Conservation (phyloP, 2,329 filamentous ascomycete genomes). For the Verticillium isaacii region DNA sequence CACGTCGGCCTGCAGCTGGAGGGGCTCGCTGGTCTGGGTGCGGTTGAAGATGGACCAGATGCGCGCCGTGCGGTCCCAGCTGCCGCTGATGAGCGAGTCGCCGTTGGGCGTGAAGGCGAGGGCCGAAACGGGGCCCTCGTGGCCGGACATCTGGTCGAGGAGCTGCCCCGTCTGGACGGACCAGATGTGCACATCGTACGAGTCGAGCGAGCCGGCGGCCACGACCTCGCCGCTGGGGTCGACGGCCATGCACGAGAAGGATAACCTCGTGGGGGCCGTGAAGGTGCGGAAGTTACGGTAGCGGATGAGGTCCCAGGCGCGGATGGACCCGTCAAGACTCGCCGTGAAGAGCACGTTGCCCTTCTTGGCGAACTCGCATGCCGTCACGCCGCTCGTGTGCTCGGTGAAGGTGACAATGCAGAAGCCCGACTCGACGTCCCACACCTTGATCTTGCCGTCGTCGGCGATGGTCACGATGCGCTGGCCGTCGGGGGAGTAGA, state of each 20-base stretch:
- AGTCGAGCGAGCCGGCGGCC: slow-evolving; percentile 90
- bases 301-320: slow-evolving; percentile 93
- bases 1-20: slow-evolving; percentile 89
- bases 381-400: slow-evolving; percentile 89
- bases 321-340: slow-evolving; percentile 87
- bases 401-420: slow-evolving; percentile 98
- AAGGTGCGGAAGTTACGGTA: slow-evolving; percentile 98
- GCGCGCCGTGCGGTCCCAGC: slow-evolving; percentile 93
- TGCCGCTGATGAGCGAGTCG: slow-evolving; percentile 78
- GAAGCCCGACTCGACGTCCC: slow-evolving; percentile 95
- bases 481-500: slow-evolving; percentile 91
- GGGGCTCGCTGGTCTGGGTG: slow-evolving; percentile 89
- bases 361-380: slow-evolving; percentile 90
- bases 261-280: slow-evolving; percentile 84
- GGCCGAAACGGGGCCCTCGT: slow-evolving; percentile 88
- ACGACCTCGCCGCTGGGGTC: slow-evolving; percentile 96
- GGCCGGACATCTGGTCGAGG: slow-evolving; percentile 82
- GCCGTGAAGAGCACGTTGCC: slow-evolving; percentile 95
- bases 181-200: slow-evolving; percentile 97
- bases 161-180: slow-evolving; percentile 96
- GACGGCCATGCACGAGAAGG: slow-evolving; percentile 92
- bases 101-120: slow-evolving; percentile 87
- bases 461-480: slow-evolving; percentile 91
- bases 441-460: slow-evolving; percentile 97
- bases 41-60: slow-evolving; percentile 95